Evolutionary conservation across 1,284 basidiomycete genomes (phyloP).

Genomic region (Heterobasidion irregulare): DNA sequence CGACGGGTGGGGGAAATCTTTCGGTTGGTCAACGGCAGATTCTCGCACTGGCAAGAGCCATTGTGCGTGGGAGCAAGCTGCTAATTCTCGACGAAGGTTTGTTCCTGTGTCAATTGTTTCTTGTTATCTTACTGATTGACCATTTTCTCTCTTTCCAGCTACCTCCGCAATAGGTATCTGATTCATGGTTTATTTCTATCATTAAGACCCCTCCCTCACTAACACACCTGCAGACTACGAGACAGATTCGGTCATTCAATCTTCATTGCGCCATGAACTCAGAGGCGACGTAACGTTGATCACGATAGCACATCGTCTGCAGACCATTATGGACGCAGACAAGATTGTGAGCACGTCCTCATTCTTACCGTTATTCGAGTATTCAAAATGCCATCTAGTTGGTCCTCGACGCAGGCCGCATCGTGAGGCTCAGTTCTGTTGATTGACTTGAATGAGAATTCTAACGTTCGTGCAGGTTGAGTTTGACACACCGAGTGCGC

Average conservation of each 20-base stretch:
- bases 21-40: constrained; percentile 67
- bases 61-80: constrained; percentile 48
- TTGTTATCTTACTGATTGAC: too few relatives aligned
- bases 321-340: constrained; percentile 61
- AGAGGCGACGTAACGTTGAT: constrained; percentile 48
- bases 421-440: constrained; percentile 15
- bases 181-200: too few relatives aligned
- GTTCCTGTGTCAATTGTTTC: too few relatives aligned
- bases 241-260: constrained; percentile 52
- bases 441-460: not conserved
- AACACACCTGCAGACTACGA: constrained; percentile 35
- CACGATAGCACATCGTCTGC: constrained; percentile 61
- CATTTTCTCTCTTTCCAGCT: constrained; percentile 7
- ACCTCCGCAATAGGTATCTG: constrained; percentile 22
- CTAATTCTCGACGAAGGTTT: constrained; percentile 54
- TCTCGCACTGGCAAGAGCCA: constrained; percentile 49
- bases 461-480: constrained; percentile 32
- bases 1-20: constrained; percentile 55
- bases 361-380: too few relatives aligned
- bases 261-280: constrained; percentile 45
- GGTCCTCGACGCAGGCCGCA: constrained; percentile 29
- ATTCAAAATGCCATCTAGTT: constrained; percentile 16
- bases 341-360: constrained; percentile 21
- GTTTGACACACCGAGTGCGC: constrained; percentile 49
- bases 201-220: not conserved